phyloP scores from a whole-genome alignment of 371 early-diverging fungal genomes.

The Pancytospora philotis region DNA sequence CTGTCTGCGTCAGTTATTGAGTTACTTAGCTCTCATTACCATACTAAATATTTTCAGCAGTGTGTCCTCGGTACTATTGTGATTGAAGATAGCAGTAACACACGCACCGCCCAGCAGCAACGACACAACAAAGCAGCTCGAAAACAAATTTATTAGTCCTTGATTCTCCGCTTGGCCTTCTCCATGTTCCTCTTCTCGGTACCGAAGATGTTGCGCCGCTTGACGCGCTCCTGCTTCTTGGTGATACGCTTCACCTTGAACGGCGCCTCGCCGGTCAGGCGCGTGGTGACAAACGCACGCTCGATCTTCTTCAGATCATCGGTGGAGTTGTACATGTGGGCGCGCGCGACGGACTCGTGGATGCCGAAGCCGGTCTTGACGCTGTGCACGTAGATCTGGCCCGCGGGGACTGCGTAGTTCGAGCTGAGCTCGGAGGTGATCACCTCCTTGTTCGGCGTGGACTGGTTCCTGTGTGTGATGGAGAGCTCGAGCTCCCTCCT shows the following conservation, averaged over 20 bases:
- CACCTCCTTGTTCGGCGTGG: conserved; percentile 51
- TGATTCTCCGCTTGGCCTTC: conserved; percentile 52
- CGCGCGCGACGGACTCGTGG: conserved; percentile 43
- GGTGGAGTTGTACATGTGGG: conserved; percentile 47
- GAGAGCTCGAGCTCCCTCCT: conserved; percentile 53
- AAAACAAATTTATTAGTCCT: conserved; percentile 22
- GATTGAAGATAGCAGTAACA: too few relatives aligned
- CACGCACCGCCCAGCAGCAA: too few relatives aligned
- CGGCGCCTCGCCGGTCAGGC: conserved; percentile 44
- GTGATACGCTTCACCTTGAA: conserved; percentile 40
- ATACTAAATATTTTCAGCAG: too few relatives aligned
- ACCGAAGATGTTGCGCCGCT: conserved; percentile 56
- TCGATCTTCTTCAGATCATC: conserved; percentile 43
- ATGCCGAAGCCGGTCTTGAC: conserved; percentile 52
- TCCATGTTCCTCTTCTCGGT: conserved; percentile 45
- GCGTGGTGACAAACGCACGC: conserved; percentile 44
- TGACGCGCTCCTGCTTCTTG: conserved; percentile 56
- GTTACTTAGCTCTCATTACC: too few relatives aligned
- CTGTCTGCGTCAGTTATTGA: too few relatives aligned
- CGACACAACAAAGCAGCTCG: background rate
- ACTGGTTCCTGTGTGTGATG: conserved; percentile 42
- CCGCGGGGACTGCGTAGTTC: conserved; percentile 33
- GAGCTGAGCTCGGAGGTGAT: conserved; percentile 38
- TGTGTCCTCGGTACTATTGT: too few relatives aligned
- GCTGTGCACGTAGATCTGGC: conserved; percentile 45